Evolutionary conservation across 2,329 filamentous ascomycete genomes (phyloP).

Genomic region (Cordyceps javanica): DNA sequence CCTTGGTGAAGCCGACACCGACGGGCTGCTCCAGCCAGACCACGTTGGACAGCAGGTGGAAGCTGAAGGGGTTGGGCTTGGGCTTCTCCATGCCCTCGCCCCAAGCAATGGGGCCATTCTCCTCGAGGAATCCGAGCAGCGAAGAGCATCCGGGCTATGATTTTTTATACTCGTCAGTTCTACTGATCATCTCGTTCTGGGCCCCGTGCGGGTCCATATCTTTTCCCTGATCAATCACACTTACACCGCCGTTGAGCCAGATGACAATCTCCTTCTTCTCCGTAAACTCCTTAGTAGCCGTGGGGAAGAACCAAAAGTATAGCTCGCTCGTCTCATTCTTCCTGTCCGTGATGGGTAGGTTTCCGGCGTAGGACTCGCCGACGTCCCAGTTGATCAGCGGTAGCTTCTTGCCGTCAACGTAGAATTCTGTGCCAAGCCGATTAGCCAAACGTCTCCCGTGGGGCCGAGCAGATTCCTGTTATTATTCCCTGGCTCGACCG

Average conservation of each 20-base stretch:
- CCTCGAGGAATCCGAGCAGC: slow-evolving; percentile 64
- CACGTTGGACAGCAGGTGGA: slow-evolving; percentile 70
- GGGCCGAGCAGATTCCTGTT: too few relatives aligned
- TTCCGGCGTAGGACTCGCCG: slow-evolving; percentile 52
- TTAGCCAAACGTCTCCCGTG: too few relatives aligned
- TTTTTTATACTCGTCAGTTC: not conserved
- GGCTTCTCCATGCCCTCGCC: slow-evolving; percentile 63
- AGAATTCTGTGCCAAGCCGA: slow-evolving; percentile 38
- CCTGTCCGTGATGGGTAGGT: slow-evolving; percentile 45
- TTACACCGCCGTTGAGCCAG: slow-evolving; percentile 38
- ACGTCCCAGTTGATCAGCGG: slow-evolving; percentile 61
- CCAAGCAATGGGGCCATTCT: slow-evolving; percentile 71
- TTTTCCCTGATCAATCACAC: slow-evolving; percentile 14
- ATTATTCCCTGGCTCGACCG: too few relatives aligned
- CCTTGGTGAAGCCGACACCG: slow-evolving; percentile 63
- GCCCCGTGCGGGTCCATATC: not conserved
- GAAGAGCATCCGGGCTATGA: slow-evolving; percentile 51
- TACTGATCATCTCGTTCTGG: not conserved
- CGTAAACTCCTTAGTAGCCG: slow-evolving; percentile 28
- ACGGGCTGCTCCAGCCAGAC: slow-evolving; percentile 68
- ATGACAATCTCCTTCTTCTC: slow-evolving; percentile 43
- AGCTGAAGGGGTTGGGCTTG: slow-evolving; percentile 62
- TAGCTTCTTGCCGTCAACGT: slow-evolving; percentile 53
- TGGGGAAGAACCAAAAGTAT: slow-evolving; percentile 51
- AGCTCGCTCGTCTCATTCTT: slow-evolving; percentile 34